Conservation (phyloP, 345 rosid species). For the Carallia pectinifolia region DNA sequence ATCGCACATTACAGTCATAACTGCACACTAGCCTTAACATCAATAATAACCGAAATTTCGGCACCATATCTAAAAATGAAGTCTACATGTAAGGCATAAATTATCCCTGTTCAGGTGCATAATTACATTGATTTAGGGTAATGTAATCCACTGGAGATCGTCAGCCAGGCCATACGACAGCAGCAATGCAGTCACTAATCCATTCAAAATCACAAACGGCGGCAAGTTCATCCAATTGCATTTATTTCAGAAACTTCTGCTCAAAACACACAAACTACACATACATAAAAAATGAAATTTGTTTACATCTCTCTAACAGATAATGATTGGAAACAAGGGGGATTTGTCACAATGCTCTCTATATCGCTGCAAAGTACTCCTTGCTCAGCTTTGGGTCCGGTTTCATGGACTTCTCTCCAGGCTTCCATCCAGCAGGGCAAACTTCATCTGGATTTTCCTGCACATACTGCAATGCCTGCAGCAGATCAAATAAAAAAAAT, state of each 20-base stretch:
- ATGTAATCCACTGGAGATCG: too few species aligned
- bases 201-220: background rate
- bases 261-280: background rate
- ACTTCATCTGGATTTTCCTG: slow-evolving; percentile 98
- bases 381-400: slow-evolving; percentile 95
- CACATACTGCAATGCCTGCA: slow-evolving; percentile 89
- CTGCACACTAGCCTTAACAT: too few species aligned
- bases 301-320: slow-evolving; percentile 17
- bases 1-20: too few species aligned
- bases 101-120: too few species aligned
- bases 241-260: slow-evolving; percentile 11
- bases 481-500: background rate
- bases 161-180: too few species aligned
- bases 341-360: slow-evolving; percentile 5
- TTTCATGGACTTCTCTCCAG: slow-evolving; percentile 97
- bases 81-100: too few species aligned
- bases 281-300: slow-evolving; percentile 10
- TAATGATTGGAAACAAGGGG: slow-evolving; percentile 5
- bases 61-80: too few species aligned
- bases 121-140: too few species aligned
- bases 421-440: slow-evolving; percentile 99
- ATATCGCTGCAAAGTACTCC: slow-evolving; percentile 68
- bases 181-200: background rate
- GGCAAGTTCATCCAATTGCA: background rate
- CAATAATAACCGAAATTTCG: too few species aligned